A percentile compares a stretch with the other conserved stretches of the same genome.
Conservation (phyloP, 192 early-diverging fungal genomes). For the Lobosporangium transversale region DNA sequence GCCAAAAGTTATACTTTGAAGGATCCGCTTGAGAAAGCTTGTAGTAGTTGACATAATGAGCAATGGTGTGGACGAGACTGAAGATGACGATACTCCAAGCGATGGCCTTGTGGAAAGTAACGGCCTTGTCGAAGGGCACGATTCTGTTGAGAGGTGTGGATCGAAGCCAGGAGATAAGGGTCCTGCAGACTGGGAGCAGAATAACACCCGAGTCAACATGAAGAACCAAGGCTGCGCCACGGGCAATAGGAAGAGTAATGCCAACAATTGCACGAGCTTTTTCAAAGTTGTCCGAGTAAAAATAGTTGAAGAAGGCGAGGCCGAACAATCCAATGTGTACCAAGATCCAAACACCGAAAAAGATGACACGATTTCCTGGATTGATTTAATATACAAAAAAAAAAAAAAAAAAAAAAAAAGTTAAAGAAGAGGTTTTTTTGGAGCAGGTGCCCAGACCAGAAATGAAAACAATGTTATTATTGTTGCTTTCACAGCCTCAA, state of each 20-base stretch:
- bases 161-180: constrained; percentile 64
- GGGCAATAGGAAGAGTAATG: constrained; percentile 64
- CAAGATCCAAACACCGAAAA: constrained; percentile 63
- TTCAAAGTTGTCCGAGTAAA: constrained; percentile 63
- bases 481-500: no score
- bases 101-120: constrained; percentile 79
- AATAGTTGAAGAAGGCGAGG: constrained; percentile 70
- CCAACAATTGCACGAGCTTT: constrained; percentile 61
- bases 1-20: constrained; percentile 40
- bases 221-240: constrained; percentile 71
- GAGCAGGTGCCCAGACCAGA: neutral
- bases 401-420: no score
- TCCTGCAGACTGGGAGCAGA: constrained; percentile 86
- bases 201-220: constrained; percentile 79
- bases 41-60: constrained; percentile 70
- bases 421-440: neutral
- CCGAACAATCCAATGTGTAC: constrained; percentile 67
- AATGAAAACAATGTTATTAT: no score
- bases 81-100: constrained; percentile 75
- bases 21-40: constrained; percentile 18
- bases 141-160: constrained; percentile 67
- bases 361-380: constrained; percentile 53
- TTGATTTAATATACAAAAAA: no score
- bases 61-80: constrained; percentile 67
- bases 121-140: constrained; percentile 76